Evolutionary conservation across 306 rosid species (phyloP).

Genomic region (peach (Prunus persica)): DNA sequence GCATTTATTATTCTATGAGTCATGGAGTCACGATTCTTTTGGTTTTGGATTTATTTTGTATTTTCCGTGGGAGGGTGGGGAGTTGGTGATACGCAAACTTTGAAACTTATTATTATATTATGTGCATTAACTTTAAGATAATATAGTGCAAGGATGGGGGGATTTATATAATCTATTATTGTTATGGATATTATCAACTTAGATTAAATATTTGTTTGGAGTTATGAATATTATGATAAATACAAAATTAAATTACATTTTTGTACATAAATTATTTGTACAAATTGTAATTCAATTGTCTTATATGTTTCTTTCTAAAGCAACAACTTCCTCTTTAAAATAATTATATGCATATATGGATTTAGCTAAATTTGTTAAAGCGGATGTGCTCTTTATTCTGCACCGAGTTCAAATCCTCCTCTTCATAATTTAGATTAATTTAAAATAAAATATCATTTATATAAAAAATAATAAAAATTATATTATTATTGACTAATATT

Average conservation of each 20-base stretch:
- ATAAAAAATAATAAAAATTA: too few species aligned
- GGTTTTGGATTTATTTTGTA: background rate
- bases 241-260: background rate
- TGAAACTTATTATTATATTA: background rate
- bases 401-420: rapidly evolving
- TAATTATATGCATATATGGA: too few species aligned
- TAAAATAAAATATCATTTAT: too few species aligned
- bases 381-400: rapidly evolving
- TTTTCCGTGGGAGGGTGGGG: background rate
- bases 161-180: background rate
- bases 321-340: background rate
- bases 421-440: too few species aligned
- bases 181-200: background rate
- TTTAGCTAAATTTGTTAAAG: too few species aligned
- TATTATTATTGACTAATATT: too few species aligned
- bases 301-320: background rate
- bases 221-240: background rate
- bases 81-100: background rate
- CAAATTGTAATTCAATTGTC: too few species aligned
- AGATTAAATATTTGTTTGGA: background rate
- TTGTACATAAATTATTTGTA: too few species aligned
- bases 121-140: background rate
- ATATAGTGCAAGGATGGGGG: background rate
- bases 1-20: background rate
- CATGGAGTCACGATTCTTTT: background rate